A percentile compares a stretch with the other conserved stretches of the same genome.
Evolutionary conservation across 2,329 filamentous ascomycete genomes (phyloP).

Genomic region (Penicillium corylophilum): DNA sequence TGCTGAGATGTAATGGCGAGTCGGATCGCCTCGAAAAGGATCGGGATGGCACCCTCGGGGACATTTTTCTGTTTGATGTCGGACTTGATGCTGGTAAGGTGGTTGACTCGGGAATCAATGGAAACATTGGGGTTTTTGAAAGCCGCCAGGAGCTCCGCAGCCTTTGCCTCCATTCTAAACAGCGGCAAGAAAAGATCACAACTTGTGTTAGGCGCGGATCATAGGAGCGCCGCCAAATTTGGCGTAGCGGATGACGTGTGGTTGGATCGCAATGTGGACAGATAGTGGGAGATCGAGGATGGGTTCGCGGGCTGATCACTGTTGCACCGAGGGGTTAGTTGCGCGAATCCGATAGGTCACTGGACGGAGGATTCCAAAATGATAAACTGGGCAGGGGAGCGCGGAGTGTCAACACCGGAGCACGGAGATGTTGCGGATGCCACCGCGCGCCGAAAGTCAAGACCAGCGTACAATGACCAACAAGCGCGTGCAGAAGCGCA

Average conservation of each 20-base stretch:
- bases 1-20: conserved; percentile 74
- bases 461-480: neutral
- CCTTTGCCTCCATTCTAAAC: conserved; percentile 57
- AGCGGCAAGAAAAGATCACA: conserved; percentile 6
- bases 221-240: conserved; percentile 11
- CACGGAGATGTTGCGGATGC: neutral
- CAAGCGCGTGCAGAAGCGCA: neutral
- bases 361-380: neutral
- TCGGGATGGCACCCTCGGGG: conserved; percentile 66
- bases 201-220: conserved; percentile 13
- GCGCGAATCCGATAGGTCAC: neutral
- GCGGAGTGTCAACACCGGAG: neutral
- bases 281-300: neutral
- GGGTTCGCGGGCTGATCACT: neutral
- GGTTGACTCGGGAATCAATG: conserved; percentile 68
- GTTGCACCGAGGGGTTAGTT: neutral
- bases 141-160: conserved; percentile 52
- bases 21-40: conserved; percentile 79
- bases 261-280: neutral
- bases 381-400: neutral
- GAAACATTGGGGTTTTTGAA: conserved; percentile 64
- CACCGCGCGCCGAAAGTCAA: neutral
- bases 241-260: conserved; percentile 2
- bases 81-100: conserved; percentile 75
- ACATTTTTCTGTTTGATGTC: conserved; percentile 92